Base-by-base conservation (phyloP, 108 stramenopile species). In the Conticribra weissflogii region DNA sequence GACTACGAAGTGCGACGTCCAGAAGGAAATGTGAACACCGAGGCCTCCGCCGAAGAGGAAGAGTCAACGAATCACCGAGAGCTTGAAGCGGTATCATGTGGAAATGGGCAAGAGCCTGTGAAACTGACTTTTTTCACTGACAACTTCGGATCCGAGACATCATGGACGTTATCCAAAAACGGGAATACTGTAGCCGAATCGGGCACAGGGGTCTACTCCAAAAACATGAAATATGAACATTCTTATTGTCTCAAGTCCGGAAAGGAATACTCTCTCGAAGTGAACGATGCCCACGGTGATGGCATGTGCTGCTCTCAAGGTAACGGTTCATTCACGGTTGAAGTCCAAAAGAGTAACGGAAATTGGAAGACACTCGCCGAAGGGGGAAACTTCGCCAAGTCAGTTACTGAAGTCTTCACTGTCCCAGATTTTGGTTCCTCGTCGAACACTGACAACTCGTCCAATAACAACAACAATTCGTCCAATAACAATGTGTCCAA, bases 261-360 rank as follows among this genome's bases (percentile, higher is more conserved):
- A 4, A 31, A 50, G 17, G 24, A 27, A 3, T 63, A 63, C 62
- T 9, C 27, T 14, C 28, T 63, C 14, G 50, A 24, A 17, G 47
- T 63, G 16, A 63, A 63, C 28, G 62, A 63, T 49, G 24, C 45
- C 14, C 30, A 17, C 23, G 62, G 62, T 8, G 48, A 63, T 25
- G 62, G 62, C 21, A 23, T 63, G 7, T 41, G 36, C 36, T 41
- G 36, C 12, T 3, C 4, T 15, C 27, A 50, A 15, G 47, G 62
- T 0, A 33, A 44, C 12, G 59, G 59, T 12, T 63, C 3, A 2
- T 63, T 49, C 48, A 49, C 8, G 27, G 24, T 63, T n/a, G 1
- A 18, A n/a, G 62, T 50, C 19, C 16, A 28, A 18, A 31, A 45
- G 19, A 18, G 22, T n/a, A 25, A 49, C 17, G 46, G 48, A 18